Conservation (phyloP, 768 basidiomycete species). For the Lentinula aciculospora region DNA sequence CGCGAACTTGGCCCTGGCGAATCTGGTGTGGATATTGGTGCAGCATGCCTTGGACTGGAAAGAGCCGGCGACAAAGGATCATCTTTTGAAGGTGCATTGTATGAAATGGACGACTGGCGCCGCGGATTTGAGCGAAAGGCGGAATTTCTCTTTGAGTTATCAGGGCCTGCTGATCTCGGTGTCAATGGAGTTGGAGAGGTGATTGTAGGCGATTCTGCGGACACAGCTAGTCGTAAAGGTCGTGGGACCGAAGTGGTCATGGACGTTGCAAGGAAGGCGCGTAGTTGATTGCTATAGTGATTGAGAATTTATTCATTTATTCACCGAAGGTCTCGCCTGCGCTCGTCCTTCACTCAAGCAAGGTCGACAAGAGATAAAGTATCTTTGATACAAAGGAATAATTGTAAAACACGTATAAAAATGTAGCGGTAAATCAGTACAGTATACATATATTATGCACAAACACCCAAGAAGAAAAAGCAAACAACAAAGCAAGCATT, state of each 20-base stretch:
- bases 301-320: background rate
- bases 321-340: background rate
- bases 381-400: background rate
- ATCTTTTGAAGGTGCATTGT: slow-evolving; percentile 30
- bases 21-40: background rate
- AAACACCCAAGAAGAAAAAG: background rate
- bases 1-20: background rate
- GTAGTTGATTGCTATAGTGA: background rate
- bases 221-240: slow-evolving; percentile 36
- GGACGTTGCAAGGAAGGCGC: background rate
- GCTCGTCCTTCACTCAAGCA: no score
- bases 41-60: slow-evolving; percentile 8
- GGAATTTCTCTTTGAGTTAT: slow-evolving; percentile 15
- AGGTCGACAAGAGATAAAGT: background rate
- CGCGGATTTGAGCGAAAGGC: slow-evolving; percentile 17
- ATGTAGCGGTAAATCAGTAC: background rate
- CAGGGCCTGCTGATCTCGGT: slow-evolving; percentile 20
- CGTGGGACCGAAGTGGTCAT: slow-evolving; percentile 27
- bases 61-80: slow-evolving; percentile 14
- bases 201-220: slow-evolving; percentile 13
- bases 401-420: background rate
- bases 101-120: slow-evolving; percentile 52
- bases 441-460: background rate
- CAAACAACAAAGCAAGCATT: background rate
- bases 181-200: slow-evolving; percentile 11